A percentile compares a stretch with the other conserved stretches of the same genome.
Evolutionary conservation across 306 rosid species (phyloP).

Genomic region (Ziziphus jujuba): DNA sequence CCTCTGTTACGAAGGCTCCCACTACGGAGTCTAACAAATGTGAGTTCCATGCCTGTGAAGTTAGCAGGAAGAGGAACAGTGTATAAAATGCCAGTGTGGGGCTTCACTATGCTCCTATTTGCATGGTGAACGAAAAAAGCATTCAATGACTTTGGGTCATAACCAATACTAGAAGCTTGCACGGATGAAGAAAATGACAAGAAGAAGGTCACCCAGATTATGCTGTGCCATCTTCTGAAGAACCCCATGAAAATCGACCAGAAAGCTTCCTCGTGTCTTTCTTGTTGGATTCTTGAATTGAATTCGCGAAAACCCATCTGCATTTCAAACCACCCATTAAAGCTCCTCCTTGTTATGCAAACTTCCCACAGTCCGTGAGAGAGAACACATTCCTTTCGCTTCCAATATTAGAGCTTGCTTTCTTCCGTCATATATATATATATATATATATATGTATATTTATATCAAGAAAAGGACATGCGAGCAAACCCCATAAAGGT

Average conservation of each 20-base stretch:
- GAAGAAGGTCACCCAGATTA: slow-evolving; percentile 36
- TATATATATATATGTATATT: too few relatives aligned
- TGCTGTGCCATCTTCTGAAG: slow-evolving; percentile 39
- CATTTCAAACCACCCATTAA: slow-evolving; percentile 42
- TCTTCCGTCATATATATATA: too few relatives aligned
- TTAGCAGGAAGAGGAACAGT: slow-evolving; percentile 62
- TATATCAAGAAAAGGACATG: neutral
- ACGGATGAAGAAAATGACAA: slow-evolving; percentile 32
- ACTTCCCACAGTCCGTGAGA: slow-evolving; percentile 23
- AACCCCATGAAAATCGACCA: slow-evolving; percentile 45
- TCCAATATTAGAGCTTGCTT: too few relatives aligned
- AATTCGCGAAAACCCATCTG: slow-evolving; percentile 26
- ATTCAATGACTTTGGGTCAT: slow-evolving; percentile 44
- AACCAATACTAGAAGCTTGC: slow-evolving; percentile 12
- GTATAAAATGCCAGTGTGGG: slow-evolving; percentile 56
- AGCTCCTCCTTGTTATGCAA: slow-evolving; percentile 20
- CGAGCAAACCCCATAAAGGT: slow-evolving; percentile 17
- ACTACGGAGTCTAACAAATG: slow-evolving; percentile 49
- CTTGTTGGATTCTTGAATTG: slow-evolving; percentile 32
- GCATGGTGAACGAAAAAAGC: slow-evolving; percentile 43
- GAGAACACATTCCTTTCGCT: neutral
- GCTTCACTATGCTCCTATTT: slow-evolving; percentile 25
- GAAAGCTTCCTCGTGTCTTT: slow-evolving; percentile 32
- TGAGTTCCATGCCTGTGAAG: slow-evolving; percentile 61
- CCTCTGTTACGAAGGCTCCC: slow-evolving; percentile 57